Base-by-base conservation (phyloP, 2,329 filamentous ascomycete genomes). In the Pseudogymnoascus sp. region DNA sequence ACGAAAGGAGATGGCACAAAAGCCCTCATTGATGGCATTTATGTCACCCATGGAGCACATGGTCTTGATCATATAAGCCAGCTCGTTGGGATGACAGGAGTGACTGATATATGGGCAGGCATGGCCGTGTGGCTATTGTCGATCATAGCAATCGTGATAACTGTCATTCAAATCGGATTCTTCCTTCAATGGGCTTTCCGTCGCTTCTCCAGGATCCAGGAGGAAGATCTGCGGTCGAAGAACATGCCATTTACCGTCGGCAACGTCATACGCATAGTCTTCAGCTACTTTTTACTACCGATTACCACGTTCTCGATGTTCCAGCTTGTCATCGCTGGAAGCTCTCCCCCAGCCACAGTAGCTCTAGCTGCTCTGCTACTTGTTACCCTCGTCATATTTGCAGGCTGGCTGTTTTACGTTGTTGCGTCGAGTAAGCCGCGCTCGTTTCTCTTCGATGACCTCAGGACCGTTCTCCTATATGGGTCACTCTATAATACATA, bases 401-500 rank as follows among this genome's bases (percentile, higher is more conserved):
- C 89, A 1, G 80, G 80, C 29, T 96, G 92, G 87, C 84, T 96
- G 26, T 84, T 96, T 59, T 86, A 85, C 71, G 80, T 96, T 61
- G 93, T 97, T 70, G 86, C 88, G 64, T 85, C 81, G 23, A 95
- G 91, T 0, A 87, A 89, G 67, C 93, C 93, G 5, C 87, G 92
- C 66, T 89, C 91, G 1, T 89, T 91, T 68, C 81, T 99, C 8
- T 99, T 97, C 73, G 95, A 99, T 75, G 92, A 97, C 71, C 81
- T 99, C 60, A 86, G 91, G 5, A 97, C 91, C 0, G 86, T 97
- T 7, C 81, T 99, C 2, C 82, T 91, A 0, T 97, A 96, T 70
- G 95, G 95, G 0, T 91, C 95, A 4, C 80, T 99, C 6, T 99
- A 99, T 76, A 99, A 99, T 76, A 99, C 95, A 0, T 97, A 96